Percentiles rank a stretch among this genome's conserved stretches.
phyloP scores from a whole-genome alignment of 177 flowering plant species.

The Vitis hybrid region DNA sequence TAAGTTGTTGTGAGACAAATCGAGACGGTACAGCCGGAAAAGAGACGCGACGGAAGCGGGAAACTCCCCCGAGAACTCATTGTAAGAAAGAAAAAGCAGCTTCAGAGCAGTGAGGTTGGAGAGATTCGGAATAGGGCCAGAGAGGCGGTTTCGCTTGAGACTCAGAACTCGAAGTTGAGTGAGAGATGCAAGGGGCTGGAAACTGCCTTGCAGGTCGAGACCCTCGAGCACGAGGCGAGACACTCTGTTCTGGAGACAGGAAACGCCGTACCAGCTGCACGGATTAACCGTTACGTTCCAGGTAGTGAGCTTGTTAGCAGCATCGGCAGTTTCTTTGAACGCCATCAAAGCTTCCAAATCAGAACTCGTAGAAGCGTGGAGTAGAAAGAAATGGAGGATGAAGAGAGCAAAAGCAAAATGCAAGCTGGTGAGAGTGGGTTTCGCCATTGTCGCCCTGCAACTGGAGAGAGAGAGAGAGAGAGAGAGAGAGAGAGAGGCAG shows the following conservation, averaged over 20 bases:
- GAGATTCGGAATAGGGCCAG: conserved; percentile 63
- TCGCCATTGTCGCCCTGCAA: conserved; percentile 32
- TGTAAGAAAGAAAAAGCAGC: conserved; percentile 68
- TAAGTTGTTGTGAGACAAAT: conserved; percentile 65
- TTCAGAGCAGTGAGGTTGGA: conserved; percentile 56
- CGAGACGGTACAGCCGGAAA: conserved; percentile 63
- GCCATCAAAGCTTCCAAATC: conserved; percentile 44
- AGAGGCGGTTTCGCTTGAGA: conserved; percentile 55
- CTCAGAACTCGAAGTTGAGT: conserved; percentile 64
- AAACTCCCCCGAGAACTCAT: conserved; percentile 56
- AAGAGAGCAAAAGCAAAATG: conserved; percentile 11
- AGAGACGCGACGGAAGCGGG: conserved; percentile 49
- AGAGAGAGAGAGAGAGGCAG: not conserved
- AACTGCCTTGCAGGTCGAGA: conserved; percentile 42
- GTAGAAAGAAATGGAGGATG: conserved; percentile 15
- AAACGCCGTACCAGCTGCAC: conserved; percentile 62
- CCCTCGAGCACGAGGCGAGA: conserved; percentile 65
- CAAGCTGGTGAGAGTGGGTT: not conserved
- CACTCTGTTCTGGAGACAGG: conserved; percentile 57
- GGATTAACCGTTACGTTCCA: conserved; percentile 46
- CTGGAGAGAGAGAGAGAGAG: not conserved
- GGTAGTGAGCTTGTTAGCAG: conserved; percentile 35
- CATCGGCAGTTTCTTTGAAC: conserved; percentile 56
- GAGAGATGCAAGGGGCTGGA: conserved; percentile 39
- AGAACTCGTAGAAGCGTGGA: conserved; percentile 22